Evolutionary conservation across 2,329 filamentous ascomycete species (phyloP).

Genomic region (Aaosphaeria arxii): DNA sequence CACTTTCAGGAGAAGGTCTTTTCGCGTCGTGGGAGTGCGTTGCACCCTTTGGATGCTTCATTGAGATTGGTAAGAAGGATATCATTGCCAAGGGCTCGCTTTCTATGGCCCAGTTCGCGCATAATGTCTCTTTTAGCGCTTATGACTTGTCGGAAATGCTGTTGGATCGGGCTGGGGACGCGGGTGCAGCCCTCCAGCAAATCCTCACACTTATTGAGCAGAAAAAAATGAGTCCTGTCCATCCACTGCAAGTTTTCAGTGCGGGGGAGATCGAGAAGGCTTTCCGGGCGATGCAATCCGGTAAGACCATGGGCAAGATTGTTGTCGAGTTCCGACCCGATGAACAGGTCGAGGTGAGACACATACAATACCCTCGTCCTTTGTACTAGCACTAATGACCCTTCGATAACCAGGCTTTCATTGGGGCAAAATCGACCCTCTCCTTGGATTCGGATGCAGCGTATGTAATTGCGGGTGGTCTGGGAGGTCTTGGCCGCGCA

Average conservation of each 20-base stretch:
- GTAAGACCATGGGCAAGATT: neutral
- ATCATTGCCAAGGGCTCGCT: neutral
- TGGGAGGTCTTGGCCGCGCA: conserved; percentile 8
- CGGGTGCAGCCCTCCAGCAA: no score
- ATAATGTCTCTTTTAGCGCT: neutral
- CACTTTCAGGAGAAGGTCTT: neutral
- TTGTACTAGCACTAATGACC: neutral
- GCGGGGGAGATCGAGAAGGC: neutral
- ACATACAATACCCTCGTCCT: neutral
- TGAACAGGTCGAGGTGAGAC: neutral
- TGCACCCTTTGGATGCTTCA: neutral
- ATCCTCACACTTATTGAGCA: neutral
- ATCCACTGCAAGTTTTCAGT: neutral
- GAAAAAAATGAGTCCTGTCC: conserved; percentile 1
- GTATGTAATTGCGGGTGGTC: conserved; percentile 9
- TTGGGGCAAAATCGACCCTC: neutral
- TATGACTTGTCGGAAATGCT: neutral
- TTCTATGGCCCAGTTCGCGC: neutral
- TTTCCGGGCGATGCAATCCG: neutral
- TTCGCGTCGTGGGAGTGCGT: neutral
- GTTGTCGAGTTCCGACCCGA: neutral
- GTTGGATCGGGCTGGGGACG: neutral
- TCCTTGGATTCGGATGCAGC: conserved; percentile 6
- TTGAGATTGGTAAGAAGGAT: neutral
- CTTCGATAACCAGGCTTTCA: neutral